phyloP scores from a whole-genome alignment of 1,139 yeast species.

The Blastobotrys indianensis region DNA sequence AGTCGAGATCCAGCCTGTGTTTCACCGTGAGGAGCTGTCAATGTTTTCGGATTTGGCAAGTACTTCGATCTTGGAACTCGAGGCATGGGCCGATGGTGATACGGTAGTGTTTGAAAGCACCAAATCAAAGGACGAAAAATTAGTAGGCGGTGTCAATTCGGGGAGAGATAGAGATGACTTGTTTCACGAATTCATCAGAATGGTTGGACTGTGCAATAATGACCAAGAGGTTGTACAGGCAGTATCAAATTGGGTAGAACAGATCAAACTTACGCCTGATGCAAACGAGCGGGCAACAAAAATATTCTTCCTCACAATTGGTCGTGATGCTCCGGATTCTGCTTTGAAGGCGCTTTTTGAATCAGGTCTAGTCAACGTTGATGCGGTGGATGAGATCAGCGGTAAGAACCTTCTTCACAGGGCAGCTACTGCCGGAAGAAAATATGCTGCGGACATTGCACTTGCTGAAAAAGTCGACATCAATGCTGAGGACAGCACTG shows the following conservation, averaged over 20 bases:
- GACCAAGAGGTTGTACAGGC: slow-evolving; percentile 20
- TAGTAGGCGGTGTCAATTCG: slow-evolving; percentile 10
- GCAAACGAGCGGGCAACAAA: slow-evolving; percentile 49
- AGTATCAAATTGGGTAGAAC: slow-evolving; percentile 42
- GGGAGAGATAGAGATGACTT: slow-evolving; percentile 47
- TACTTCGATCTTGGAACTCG: slow-evolving; percentile 71
- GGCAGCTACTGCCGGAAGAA: slow-evolving; percentile 38
- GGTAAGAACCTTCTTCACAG: slow-evolving; percentile 44
- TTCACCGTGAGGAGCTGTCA: slow-evolving; percentile 83
- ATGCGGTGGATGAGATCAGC: slow-evolving; percentile 39
- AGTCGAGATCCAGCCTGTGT: slow-evolving; percentile 93
- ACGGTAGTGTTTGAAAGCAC: slow-evolving; percentile 30
- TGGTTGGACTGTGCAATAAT: slow-evolving; percentile 26
- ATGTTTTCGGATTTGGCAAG: slow-evolving; percentile 79
- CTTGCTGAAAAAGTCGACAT: slow-evolving; percentile 32
- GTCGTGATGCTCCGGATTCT: slow-evolving; percentile 40
- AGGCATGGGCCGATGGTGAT: slow-evolving; percentile 81
- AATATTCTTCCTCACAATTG: slow-evolving; percentile 57
- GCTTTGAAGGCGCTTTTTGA: slow-evolving; percentile 38
- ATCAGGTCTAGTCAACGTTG: slow-evolving; percentile 36
- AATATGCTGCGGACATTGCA: slow-evolving; percentile 36
- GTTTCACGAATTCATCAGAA: slow-evolving; percentile 57
- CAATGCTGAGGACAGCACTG: slow-evolving; percentile 55
- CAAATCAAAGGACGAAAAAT: slow-evolving; percentile 7
- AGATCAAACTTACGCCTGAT: slow-evolving; percentile 43